Evolutionary conservation across 371 early-diverging fungal species (phyloP).

Genomic region (Funneliformis caledonium): DNA sequence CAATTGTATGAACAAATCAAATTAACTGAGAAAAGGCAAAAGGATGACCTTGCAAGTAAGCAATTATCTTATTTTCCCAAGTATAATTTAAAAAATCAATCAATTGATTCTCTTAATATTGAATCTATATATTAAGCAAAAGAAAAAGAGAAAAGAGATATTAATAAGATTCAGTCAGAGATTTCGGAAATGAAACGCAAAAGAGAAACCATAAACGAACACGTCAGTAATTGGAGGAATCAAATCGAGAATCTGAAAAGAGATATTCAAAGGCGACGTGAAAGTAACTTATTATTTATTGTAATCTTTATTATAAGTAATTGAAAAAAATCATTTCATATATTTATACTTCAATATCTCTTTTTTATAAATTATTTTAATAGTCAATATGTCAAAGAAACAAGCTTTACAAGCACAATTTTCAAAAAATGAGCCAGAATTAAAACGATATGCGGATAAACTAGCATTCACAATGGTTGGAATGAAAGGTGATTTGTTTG

Average conservation of each 20-base stretch:
- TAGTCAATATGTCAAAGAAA: background rate
- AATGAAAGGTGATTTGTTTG: background rate
- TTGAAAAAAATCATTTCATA: background rate
- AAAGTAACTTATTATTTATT: background rate
- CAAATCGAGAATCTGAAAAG: conserved; percentile 6
- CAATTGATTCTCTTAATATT: background rate
- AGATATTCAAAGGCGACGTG: conserved; percentile 16
- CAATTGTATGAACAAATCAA: conserved; percentile 1
- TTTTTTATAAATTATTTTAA: background rate
- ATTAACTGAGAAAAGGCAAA: conserved; percentile 15
- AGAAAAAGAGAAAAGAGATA: conserved; percentile 19
- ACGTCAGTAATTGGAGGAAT: background rate
- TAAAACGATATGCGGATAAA: conserved; percentile 16
- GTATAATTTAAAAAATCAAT: background rate
- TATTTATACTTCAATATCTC: background rate
- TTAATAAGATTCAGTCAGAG: background rate
- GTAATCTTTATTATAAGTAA: background rate
- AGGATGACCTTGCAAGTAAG: background rate
- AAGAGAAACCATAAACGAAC: background rate
- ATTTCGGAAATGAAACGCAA: background rate
- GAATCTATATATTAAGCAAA: background rate
- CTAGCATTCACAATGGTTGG: conserved; percentile 18
- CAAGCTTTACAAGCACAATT: background rate
- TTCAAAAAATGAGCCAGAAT: conserved; percentile 23
- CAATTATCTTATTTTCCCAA: background rate